phyloP scores from a whole-genome alignment of 2,329 filamentous ascomycete species.

The Penicillium sp. region DNA sequence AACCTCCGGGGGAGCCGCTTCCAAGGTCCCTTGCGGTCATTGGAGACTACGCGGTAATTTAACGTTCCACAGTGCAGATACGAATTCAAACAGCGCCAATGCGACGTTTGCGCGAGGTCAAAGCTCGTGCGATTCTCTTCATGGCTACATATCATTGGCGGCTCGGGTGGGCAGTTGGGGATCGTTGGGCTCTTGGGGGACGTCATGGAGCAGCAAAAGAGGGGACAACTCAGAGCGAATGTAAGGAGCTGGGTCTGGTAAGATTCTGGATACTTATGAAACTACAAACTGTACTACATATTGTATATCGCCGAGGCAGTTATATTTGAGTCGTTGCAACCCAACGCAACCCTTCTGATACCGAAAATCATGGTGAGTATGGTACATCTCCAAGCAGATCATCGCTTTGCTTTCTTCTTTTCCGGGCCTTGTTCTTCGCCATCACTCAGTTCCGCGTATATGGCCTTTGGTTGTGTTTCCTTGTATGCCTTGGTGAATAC shows the following conservation, averaged over 20 bases:
- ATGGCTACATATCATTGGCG: slow-evolving; percentile 9
- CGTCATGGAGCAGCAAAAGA: slow-evolving; percentile 16
- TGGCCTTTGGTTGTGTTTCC: slow-evolving; percentile 79
- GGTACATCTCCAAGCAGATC: slow-evolving; percentile 4
- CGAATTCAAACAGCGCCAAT: slow-evolving; percentile 1
- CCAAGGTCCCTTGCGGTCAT: not conserved
- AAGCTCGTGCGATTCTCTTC: slow-evolving; percentile 6
- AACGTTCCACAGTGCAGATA: not conserved
- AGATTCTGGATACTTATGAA: not conserved
- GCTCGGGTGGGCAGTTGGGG: slow-evolving; percentile 1
- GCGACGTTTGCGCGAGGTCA: slow-evolving; percentile 6
- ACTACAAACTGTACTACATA: not conserved
- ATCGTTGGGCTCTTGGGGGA: slow-evolving; percentile 10
- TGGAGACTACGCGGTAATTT: not conserved
- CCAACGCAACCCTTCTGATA: not conserved
- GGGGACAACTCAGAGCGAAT: slow-evolving; percentile 10
- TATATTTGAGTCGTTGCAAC: not conserved
- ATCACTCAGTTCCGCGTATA: slow-evolving; percentile 83
- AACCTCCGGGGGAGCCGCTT: not conserved
- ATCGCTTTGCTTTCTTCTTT: slow-evolving; percentile 47
- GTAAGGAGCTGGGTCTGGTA: slow-evolving; percentile 8
- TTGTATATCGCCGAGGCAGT: not conserved
- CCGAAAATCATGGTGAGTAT: not conserved
- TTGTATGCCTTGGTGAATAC: slow-evolving; percentile 92
- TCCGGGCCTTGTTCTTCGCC: slow-evolving; percentile 63